Percentiles rank a stretch among this genome's conserved stretches.
Evolutionary conservation across 495 filamentous ascomycete genomes (phyloP).

Genomic region (Penicillium paxilli): DNA sequence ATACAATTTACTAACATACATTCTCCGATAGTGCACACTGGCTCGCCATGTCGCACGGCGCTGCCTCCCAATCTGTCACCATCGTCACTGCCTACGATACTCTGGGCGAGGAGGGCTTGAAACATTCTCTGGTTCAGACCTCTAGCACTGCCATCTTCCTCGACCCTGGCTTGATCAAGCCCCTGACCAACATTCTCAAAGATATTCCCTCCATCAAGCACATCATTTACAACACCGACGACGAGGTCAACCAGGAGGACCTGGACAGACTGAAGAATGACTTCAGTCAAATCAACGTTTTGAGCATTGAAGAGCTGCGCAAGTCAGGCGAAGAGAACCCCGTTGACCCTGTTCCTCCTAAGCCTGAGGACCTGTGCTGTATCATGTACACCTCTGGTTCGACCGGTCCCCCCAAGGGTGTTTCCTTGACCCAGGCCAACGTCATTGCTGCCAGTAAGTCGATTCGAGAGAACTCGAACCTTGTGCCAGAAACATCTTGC

Average conservation of each 20-base stretch:
- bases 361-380: slow-evolving; percentile 86
- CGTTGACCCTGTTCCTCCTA: slow-evolving; percentile 76
- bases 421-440: slow-evolving; percentile 83
- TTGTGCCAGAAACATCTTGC: background rate
- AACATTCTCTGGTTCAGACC: slow-evolving; percentile 89
- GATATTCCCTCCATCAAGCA: slow-evolving; percentile 75
- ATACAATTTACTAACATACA: slow-evolving; percentile 3
- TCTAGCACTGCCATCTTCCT: slow-evolving; percentile 86
- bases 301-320: slow-evolving; percentile 83
- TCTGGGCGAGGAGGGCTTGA: slow-evolving; percentile 87
- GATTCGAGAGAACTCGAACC: background rate
- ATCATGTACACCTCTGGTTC: slow-evolving; percentile 99
- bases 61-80: slow-evolving; percentile 86
- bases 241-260: slow-evolving; percentile 73
- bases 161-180: slow-evolving; percentile 79
- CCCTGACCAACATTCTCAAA: slow-evolving; percentile 77
- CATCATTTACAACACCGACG: slow-evolving; percentile 87
- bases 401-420: slow-evolving; percentile 96
- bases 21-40: slow-evolving; percentile 60
- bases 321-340: slow-evolving; percentile 82
- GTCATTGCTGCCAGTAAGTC: slow-evolving; percentile 82
- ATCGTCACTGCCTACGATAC: slow-evolving; percentile 99
- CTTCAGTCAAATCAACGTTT: slow-evolving; percentile 66
- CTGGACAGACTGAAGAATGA: slow-evolving; percentile 76
- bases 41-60: slow-evolving; percentile 73